Base-by-base conservation (phyloP, 1,284 basidiomycete genomes). In the Cutaneotrichosporon sp. region DNA sequence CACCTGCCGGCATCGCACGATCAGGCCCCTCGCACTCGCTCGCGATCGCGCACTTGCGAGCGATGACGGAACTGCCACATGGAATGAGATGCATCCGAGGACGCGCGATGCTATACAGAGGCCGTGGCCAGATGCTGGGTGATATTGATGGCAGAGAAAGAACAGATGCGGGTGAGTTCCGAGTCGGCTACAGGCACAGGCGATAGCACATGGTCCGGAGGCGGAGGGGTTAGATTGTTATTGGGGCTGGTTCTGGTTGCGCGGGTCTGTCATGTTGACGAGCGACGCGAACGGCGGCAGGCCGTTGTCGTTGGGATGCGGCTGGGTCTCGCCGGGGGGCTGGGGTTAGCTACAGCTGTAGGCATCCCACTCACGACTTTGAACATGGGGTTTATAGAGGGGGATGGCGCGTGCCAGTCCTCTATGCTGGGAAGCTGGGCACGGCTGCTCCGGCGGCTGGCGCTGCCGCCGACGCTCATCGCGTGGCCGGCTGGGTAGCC, bases 311-410 rank as follows among this genome's bases (percentile, higher is more conserved):
- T 69, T 71, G 58, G 66, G 54, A 63, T 53, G 49, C 27, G 50
- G 67, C 76, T 64, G 60, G 49, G n/a, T n/a, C n/a, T 60, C 66
- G 45, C 34, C 51, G 60, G 58, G 42, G n/a, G n/a, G n/a, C n/a
- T n/a, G n/a, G n/a, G n/a, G n/a, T n/a, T n/a, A n/a, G n/a, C n/a
- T n/a, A n/a, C n/a, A n/a, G n/a, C n/a, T n/a, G n/a, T n/a, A n/a
- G n/a, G n/a, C n/a, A n/a, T n/a, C n/a, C n/a, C n/a, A n/a, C 90
- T 84, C 79, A 92, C 91, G 79, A 93, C 90, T 84, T 90, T 87
- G 83, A 93, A 94, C 79, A 92, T 92, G 42, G 91, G 90, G 78
- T 94, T 92, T 73, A 92, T 90, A 24, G 70, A 62, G 2, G 64
- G 66, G 24, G 71, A 67, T 66, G 69, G 84, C 18, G 64, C 69